Evolutionary conservation across 352 stramenopile species (phyloP), one percentile per base, ranked within the genome.

Genomic region (Pythium scleroteichum): DNA sequence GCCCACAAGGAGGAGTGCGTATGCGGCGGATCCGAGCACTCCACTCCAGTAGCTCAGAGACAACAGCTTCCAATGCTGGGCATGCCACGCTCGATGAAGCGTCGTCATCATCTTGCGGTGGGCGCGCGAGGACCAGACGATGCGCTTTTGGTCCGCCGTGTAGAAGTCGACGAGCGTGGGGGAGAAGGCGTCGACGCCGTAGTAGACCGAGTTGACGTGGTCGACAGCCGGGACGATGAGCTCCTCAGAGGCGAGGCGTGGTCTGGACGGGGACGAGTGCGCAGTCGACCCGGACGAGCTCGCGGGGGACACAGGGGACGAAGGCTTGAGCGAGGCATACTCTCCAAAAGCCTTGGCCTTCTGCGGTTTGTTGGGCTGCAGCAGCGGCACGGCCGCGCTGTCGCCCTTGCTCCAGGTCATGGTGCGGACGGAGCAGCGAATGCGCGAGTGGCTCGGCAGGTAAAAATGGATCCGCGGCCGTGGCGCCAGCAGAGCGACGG

Each of bases 91-190:
- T 51, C 79, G 73, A 53, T 91, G 81, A 7, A 94, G 79, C 65
- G 85, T 94, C n/a, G 78, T 89, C 79, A 94, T 91, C 75, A 92
- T 92, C 69, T 94, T 94, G 72, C 85, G 85, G 69, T 94, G 85
- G 42, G 82, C 80, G 24, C 85, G 85, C 45, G 85, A 94, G 44
- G 81, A 92, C 85, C 85, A 94, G 61, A 94, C 80, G 56, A 94
- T 89, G 57, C 85, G 85, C 57, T 91, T 94, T 64, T 91, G 79
- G 69, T 92, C 85, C 39, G 78, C 42, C 45, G 85, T 92, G 82
- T 91, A 91, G 51, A 94, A 91, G 56, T 94, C 85, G 38, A 94
- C 82, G 57, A 94, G 79, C 59, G 85, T 94, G 9, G 82, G 85
- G 20, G 82, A 94, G 69, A 94, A 94, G 53, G 82, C 74, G 67